Evolutionary conservation across 352 stramenopile species (phyloP), one percentile per base, ranked within the genome.

Genomic region (Phytophthora meadii): DNA sequence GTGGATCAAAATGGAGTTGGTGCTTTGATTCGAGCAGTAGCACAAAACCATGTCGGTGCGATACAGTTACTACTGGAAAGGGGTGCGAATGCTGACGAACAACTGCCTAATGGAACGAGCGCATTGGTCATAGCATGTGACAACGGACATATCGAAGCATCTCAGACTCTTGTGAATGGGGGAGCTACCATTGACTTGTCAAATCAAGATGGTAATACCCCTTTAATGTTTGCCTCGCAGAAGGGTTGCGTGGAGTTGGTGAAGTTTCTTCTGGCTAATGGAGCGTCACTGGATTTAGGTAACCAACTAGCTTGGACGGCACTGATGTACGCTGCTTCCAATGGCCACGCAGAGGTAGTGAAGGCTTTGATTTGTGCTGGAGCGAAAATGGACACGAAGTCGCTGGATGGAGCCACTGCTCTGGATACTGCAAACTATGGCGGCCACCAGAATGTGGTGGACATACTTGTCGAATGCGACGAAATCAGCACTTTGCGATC

Each of bases 231-330:
- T 30, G 54, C 54, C 19, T 11, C 12, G 19, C 12, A 1, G 10
- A 51, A 52, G 15, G 54, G 54, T 6, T 6, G 40, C 10, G 8
- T n/a, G 37, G n/a, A 2, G 36, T 30, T 61, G 2, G 42, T 53
- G 12, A 4, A 36, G 10, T 15, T 53, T 17, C 41, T 61, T 5
- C 9, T 61, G 19, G 19, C 22, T 4, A 14, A n/a, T 55, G 55
- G 44, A 54, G 44, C 55, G 11, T 28, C 32, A 15, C 19, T 63
- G 10, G 30, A 55, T 7, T 32, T 42, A n/a, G n/a, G n/a, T n/a
- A 45, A 53, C 7, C 34, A 45, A 7, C 5, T 15, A 9, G 54
- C 30, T 6, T 28, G 25, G 34, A 61, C 28, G 4, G 15, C 54
- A 11, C 19, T 61, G 5, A 61, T 53, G 28, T 22, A 15, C 34